These are phyloP conservation scores for Ilyonectria destructans DNA, from an alignment of 2,329 filamentous ascomycete species.

Conservation along the genomic window DNA sequence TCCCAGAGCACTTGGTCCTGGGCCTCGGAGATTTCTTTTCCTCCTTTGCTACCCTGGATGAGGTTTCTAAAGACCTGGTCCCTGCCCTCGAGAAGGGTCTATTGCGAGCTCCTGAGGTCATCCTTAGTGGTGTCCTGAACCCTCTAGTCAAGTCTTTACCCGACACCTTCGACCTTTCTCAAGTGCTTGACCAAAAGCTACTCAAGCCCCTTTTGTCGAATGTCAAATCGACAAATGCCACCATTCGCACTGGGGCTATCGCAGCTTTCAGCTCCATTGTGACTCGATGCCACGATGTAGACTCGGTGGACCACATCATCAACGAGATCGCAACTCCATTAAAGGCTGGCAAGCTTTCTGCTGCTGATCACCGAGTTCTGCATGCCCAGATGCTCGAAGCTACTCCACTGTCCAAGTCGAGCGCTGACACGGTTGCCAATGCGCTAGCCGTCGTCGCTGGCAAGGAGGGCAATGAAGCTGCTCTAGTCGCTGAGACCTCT, in stretches of 20 bases:
- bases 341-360: slow-evolving; percentile 87
- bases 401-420: slow-evolving; percentile 72
- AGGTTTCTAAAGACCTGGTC: slow-evolving; percentile 82
- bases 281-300: slow-evolving; percentile 70
- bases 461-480: slow-evolving; percentile 92
- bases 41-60: slow-evolving; percentile 80
- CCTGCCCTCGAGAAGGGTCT: slow-evolving; percentile 91
- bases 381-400: slow-evolving; percentile 86
- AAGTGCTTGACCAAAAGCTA: slow-evolving; percentile 79
- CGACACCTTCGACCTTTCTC: slow-evolving; percentile 81
- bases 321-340: slow-evolving; percentile 86
- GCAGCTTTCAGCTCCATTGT: slow-evolving; percentile 82
- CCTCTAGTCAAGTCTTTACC: slow-evolving; percentile 82
- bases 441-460: slow-evolving; percentile 78
- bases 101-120: slow-evolving; percentile 90
- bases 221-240: slow-evolving; percentile 88
- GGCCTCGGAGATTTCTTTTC: slow-evolving; percentile 88
- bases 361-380: slow-evolving; percentile 86
- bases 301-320: slow-evolving; percentile 76
- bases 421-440: slow-evolving; percentile 77
- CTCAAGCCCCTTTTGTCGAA: slow-evolving; percentile 92
- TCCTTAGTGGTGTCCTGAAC: slow-evolving; percentile 84
- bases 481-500: slow-evolving; percentile 82
- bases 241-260: slow-evolving; percentile 83
- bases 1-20: slow-evolving; percentile 81